These are phyloP conservation scores for Colletotrichum euphorbiae DNA, from an alignment of 2,329 filamentous ascomycete genomes.

Conservation along the genomic window DNA sequence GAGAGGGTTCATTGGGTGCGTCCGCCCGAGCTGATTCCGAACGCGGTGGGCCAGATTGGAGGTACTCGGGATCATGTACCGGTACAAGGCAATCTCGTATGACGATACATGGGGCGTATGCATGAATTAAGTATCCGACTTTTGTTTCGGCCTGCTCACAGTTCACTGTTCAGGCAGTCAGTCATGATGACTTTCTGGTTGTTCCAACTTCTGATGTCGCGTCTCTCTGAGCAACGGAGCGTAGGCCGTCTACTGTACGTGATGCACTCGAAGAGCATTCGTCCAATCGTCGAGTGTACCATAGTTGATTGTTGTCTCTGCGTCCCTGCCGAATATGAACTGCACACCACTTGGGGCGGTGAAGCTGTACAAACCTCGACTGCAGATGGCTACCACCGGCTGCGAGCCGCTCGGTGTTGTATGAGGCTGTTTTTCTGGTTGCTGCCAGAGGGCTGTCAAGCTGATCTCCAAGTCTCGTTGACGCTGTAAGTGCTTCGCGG, in stretches of 20 bases:
- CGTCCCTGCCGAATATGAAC: slow-evolving; percentile 9
- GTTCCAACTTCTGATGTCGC: slow-evolving; percentile 36
- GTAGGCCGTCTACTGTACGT: background rate
- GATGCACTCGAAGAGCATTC: slow-evolving; percentile 5
- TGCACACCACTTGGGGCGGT: background rate
- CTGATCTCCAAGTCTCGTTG: slow-evolving; percentile 13
- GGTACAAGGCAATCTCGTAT: slow-evolving; percentile 44
- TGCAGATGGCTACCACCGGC: background rate
- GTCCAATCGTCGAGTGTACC: slow-evolving; percentile 17
- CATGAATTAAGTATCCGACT: slow-evolving; percentile 46
- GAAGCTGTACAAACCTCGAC: no score
- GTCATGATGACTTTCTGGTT: slow-evolving; percentile 25
- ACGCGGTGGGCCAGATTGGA: slow-evolving; percentile 17
- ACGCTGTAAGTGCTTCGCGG: slow-evolving; percentile 6
- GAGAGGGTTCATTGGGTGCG: slow-evolving; percentile 35
- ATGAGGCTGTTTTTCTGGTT: slow-evolving; percentile 10
- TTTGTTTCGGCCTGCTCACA: slow-evolving; percentile 22
- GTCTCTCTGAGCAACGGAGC: slow-evolving; percentile 26
- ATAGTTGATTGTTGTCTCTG: background rate
- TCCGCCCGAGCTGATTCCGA: slow-evolving; percentile 30
- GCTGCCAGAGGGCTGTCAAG: background rate
- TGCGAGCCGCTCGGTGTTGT: slow-evolving; percentile 14
- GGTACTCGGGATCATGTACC: slow-evolving; percentile 44
- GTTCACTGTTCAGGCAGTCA: slow-evolving; percentile 21
- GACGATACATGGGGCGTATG: slow-evolving; percentile 45